These are phyloP conservation scores for Tylopilus balloui DNA, from an alignment of 768 basidiomycete genomes.

Conservation along the genomic window DNA sequence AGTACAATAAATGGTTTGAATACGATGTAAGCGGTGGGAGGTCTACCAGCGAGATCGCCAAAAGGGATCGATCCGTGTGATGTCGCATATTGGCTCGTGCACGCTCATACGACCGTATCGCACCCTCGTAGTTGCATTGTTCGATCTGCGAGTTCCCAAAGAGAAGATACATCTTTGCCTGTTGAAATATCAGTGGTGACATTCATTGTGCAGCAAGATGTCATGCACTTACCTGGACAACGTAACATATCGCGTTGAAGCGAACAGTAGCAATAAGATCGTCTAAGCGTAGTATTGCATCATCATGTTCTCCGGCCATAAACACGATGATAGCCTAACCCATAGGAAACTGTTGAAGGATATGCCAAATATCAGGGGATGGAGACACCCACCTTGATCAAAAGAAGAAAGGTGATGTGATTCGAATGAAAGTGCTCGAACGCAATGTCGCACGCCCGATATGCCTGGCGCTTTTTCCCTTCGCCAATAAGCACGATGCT, in stretches of 20 bases:
- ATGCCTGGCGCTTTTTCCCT: neutral
- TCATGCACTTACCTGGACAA: neutral
- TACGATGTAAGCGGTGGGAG: neutral
- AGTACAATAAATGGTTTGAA: neutral
- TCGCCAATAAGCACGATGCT: neutral
- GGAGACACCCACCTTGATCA: neutral
- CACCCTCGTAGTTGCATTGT: neutral
- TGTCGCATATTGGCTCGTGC: neutral
- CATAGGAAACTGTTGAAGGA: neutral
- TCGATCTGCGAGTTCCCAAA: neutral
- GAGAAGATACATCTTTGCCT: neutral
- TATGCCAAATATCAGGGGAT: neutral
- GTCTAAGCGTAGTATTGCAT: neutral
- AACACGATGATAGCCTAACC: neutral
- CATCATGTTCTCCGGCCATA: neutral
- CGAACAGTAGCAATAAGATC: neutral
- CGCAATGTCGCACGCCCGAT: slow-evolving; percentile 3
- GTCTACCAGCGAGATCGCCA: neutral
- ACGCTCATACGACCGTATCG: neutral
- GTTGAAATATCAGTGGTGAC: neutral
- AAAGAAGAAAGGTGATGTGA: neutral
- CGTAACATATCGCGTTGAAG: neutral
- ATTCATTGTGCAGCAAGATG: neutral
- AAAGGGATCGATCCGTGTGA: neutral
- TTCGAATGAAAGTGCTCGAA: neutral